Percentiles rank a stretch among this genome's conserved stretches.
Evolutionary conservation across 768 basidiomycete species (phyloP).

Genomic region (Macrolepiota albuminosa): DNA sequence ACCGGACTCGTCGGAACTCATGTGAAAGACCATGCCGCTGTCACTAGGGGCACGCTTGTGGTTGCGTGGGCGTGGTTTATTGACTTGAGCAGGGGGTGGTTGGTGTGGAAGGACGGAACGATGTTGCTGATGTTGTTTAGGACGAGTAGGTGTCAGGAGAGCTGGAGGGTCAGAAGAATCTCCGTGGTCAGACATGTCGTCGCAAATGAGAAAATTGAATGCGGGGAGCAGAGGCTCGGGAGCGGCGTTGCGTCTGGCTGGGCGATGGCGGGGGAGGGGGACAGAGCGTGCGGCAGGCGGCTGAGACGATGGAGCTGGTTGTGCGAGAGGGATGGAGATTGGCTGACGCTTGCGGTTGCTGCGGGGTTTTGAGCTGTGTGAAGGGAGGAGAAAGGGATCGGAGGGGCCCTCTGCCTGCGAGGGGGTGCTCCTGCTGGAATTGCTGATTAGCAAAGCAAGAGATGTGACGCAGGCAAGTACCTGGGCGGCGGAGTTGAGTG

Average conservation of each 20-base stretch:
- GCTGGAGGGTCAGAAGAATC: slow-evolving; percentile 20
- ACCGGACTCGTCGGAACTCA: slow-evolving; percentile 61
- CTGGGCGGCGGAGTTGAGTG: neutral
- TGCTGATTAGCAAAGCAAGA: too few relatives aligned
- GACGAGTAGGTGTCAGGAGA: slow-evolving; percentile 44
- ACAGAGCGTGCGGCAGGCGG: slow-evolving; percentile 43
- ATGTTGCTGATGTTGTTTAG: slow-evolving; percentile 28
- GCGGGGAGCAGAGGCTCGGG: slow-evolving; percentile 13
- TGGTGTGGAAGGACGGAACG: slow-evolving; percentile 52
- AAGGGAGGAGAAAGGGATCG: slow-evolving; percentile 20
- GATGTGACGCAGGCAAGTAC: neutral
- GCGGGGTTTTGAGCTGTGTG: neutral
- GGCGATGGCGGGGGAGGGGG: slow-evolving; percentile 36
- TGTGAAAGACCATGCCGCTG: slow-evolving; percentile 53
- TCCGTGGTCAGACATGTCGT: slow-evolving; percentile 44
- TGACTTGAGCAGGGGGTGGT: slow-evolving; percentile 21
- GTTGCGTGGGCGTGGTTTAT: slow-evolving; percentile 22
- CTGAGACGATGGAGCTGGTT: slow-evolving; percentile 15
- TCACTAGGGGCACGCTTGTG: slow-evolving; percentile 67
- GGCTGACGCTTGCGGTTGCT: slow-evolving; percentile 9
- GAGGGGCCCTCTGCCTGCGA: slow-evolving; percentile 64
- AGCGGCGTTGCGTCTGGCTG: slow-evolving; percentile 17
- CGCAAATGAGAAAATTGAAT: slow-evolving; percentile 61
- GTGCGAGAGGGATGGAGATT: slow-evolving; percentile 9
- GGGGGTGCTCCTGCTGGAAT: slow-evolving; percentile 21